Conservation (phyloP, 768 basidiomycete genomes). For the Lepiota venenata region DNA sequence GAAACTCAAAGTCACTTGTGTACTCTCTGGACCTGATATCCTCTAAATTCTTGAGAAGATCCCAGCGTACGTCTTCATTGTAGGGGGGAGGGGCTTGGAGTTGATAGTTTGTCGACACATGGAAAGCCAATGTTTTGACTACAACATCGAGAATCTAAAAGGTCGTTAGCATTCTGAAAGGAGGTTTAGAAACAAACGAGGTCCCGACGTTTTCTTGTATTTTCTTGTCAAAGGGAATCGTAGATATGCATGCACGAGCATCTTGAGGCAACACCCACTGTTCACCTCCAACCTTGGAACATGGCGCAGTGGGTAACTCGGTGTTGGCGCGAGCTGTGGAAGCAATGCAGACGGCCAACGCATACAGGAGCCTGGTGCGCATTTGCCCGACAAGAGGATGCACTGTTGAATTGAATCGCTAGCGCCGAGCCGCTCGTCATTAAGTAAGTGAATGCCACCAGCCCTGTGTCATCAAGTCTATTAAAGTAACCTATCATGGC, state of each 20-base stretch:
- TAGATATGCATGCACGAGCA: constrained; percentile 48
- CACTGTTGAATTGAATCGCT: too few species aligned
- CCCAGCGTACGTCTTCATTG: constrained; percentile 51
- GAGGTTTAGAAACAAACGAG: background rate
- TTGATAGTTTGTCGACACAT: constrained; percentile 61
- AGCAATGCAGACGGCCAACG: background rate
- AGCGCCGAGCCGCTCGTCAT: background rate
- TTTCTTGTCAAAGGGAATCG: constrained; percentile 41
- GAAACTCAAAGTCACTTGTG: constrained; percentile 50
- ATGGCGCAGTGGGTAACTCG: constrained; percentile 35
- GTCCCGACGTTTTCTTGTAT: constrained; percentile 48
- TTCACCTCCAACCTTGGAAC: constrained; percentile 48
- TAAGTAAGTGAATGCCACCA: background rate
- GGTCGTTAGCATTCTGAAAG: background rate
- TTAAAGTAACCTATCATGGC: too few species aligned
- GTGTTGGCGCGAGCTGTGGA: background rate
- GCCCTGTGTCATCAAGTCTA: background rate
- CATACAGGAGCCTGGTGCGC: too few species aligned
- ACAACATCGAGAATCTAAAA: constrained; percentile 54
- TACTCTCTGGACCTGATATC: constrained; percentile 42
- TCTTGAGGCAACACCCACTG: constrained; percentile 53
- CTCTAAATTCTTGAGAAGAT: constrained; percentile 46
- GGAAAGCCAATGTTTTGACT: constrained; percentile 56
- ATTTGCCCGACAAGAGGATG: too few species aligned
- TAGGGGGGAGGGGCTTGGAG: constrained; percentile 52